A percentile compares a stretch with the other conserved stretches of the same genome.
These are phyloP conservation scores for Vickermania ingenoplastis DNA, from an alignment of 208 protist species.

Conservation along the genomic window DNA sequence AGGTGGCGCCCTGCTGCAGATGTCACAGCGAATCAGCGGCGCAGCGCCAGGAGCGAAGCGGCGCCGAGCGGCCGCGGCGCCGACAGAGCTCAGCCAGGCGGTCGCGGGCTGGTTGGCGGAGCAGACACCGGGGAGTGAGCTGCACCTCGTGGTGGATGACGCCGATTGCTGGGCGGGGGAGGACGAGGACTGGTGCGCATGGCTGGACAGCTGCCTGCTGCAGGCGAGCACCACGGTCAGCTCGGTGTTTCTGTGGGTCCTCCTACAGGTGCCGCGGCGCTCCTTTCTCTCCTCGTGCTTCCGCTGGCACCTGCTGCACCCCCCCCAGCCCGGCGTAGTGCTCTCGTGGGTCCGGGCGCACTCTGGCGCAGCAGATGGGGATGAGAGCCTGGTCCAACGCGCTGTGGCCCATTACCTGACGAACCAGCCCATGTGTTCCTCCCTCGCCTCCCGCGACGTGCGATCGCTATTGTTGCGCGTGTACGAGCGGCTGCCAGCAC, in stretches of 20 bases:
- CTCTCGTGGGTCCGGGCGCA: conserved; percentile 30
- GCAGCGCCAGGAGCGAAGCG: conserved; percentile 14
- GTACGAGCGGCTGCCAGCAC: conserved; percentile 38
- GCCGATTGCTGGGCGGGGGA: conserved; percentile 49
- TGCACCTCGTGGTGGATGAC: conserved; percentile 83
- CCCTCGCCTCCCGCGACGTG: conserved; percentile 45
- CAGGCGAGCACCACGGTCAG: conserved; percentile 6
- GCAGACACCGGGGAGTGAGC: conserved; percentile 37
- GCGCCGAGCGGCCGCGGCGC: conserved; percentile 28
- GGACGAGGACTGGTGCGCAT: conserved; percentile 24
- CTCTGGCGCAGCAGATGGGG: not conserved
- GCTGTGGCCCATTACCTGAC: conserved; percentile 58
- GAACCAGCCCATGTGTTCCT: conserved; percentile 64
- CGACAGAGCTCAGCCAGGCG: conserved; percentile 38
- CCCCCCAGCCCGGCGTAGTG: conserved; percentile 22
- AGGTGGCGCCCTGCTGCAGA: conserved; percentile 24
- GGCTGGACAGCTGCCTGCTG: conserved; percentile 38
- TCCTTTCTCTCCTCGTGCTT: conserved; percentile 66
- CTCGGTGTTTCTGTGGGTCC: conserved; percentile 50
- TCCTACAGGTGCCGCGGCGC: conserved; percentile 57
- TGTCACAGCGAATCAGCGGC: conserved; percentile 7
- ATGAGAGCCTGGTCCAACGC: conserved; percentile 4
- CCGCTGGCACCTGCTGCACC: conserved; percentile 63
- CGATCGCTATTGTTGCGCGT: conserved; percentile 55
- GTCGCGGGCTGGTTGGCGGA: conserved; percentile 40